These are phyloP conservation scores for Alternaria consortialis DNA, from an alignment of 2,329 filamentous ascomycete genomes.

Conservation along the genomic window DNA sequence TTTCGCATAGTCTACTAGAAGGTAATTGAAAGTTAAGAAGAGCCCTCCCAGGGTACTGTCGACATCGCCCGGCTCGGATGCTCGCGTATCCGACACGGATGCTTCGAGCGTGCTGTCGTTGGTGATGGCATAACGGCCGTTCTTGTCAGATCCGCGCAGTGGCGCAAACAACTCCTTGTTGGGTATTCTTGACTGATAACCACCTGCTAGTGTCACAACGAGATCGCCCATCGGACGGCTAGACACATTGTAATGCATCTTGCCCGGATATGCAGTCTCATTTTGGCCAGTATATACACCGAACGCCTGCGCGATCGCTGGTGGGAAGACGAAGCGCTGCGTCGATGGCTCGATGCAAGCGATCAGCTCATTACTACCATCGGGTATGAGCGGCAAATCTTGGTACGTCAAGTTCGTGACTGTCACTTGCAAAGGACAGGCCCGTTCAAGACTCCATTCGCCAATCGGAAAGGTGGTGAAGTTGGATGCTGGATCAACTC, in stretches of 20 bases:
- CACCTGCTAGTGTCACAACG: slow-evolving; percentile 10
- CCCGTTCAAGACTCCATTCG: slow-evolving; percentile 12
- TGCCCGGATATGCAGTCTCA: slow-evolving; percentile 6
- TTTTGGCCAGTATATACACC: slow-evolving; percentile 3
- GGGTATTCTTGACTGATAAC: slow-evolving; percentile 15
- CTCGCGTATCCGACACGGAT: slow-evolving; percentile 14
- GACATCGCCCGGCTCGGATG: slow-evolving; percentile 7
- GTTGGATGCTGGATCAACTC: slow-evolving; percentile 6
- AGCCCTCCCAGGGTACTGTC: slow-evolving; percentile 9
- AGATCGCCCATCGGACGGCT: slow-evolving; percentile 13
- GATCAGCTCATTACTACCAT: not conserved
- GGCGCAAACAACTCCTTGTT: slow-evolving; percentile 20
- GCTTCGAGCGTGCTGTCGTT: slow-evolving; percentile 20
- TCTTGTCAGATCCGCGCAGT: slow-evolving; percentile 17
- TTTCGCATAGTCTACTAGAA: slow-evolving; percentile 19
- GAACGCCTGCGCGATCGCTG: slow-evolving; percentile 6
- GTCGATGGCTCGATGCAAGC: slow-evolving; percentile 15
- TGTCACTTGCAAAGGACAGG: slow-evolving; percentile 18
- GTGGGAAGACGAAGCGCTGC: slow-evolving; percentile 16
- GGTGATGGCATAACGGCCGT: slow-evolving; percentile 18
- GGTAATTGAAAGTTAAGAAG: slow-evolving; percentile 22
- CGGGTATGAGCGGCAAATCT: slow-evolving; percentile 4
- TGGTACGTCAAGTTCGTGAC: slow-evolving; percentile 13
- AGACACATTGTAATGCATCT: slow-evolving; percentile 12
- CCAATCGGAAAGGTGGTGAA: slow-evolving; percentile 18